phyloP scores from a whole-genome alignment of 2,329 filamentous ascomycete species.

The Myrmaecium sp. region DNA sequence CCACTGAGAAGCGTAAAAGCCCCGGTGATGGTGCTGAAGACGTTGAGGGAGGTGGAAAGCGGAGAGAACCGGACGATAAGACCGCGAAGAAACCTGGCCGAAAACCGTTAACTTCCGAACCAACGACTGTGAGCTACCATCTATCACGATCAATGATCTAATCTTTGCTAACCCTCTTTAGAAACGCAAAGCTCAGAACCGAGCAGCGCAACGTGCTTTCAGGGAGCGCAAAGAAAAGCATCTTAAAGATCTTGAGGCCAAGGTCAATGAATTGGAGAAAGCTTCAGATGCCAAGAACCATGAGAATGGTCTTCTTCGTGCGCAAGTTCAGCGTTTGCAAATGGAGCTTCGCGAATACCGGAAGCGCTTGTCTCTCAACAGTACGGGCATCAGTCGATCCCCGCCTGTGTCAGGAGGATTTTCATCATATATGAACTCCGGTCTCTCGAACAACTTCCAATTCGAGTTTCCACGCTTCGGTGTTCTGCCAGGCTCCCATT shows the following conservation, averaged over 20 bases:
- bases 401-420: conserved; percentile 28
- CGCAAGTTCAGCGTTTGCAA: conserved; percentile 78
- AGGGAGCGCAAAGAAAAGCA: conserved; percentile 90
- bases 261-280: conserved; percentile 54
- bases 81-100: conserved; percentile 87
- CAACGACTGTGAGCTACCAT: conserved; percentile 63
- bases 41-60: conserved; percentile 53
- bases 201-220: conserved; percentile 83
- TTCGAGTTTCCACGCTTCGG: conserved; percentile 97
- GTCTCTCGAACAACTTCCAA: conserved; percentile 55
- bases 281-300: conserved; percentile 65
- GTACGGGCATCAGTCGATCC: conserved; percentile 28
- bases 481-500: conserved; percentile 41
- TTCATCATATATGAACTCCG: too few relatives aligned
- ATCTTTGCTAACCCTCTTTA: conserved; percentile 23
- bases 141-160: conserved; percentile 1
- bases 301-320: conserved; percentile 68
- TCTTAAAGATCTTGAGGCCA: conserved; percentile 63
- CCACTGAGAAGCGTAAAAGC: conserved; percentile 47
- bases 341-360: conserved; percentile 78
- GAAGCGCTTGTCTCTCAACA: conserved; percentile 57
- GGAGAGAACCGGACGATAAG: conserved; percentile 71
- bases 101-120: conserved; percentile 89
- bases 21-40: conserved; percentile 39
- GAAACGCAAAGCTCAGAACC: conserved; percentile 93